phyloP scores from a whole-genome alignment of 2,329 filamentous ascomycete genomes.

The Microsporum audouinii region DNA sequence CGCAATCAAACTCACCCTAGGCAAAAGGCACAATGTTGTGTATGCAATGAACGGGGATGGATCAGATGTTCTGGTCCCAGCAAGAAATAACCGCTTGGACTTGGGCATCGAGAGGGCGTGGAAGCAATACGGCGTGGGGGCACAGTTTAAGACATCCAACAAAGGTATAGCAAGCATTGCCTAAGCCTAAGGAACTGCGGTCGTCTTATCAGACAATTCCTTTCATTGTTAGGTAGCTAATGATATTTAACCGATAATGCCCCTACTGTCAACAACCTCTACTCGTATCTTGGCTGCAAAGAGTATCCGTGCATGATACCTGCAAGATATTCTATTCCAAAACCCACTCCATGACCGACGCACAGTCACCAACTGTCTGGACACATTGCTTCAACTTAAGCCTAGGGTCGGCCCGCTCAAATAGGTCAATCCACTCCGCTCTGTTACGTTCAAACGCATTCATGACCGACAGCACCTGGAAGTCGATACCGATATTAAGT shows the following conservation, averaged over 20 bases:
- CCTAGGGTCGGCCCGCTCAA: neutral
- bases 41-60: neutral
- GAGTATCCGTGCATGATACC: too few relatives aligned
- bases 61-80: neutral
- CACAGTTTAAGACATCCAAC: neutral
- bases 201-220: too few relatives aligned
- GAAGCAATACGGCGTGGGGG: neutral
- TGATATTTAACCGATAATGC: too few relatives aligned
- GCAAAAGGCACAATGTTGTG: neutral
- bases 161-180: neutral
- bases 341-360: neutral
- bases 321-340: too few relatives aligned
- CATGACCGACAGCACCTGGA: neutral
- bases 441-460: neutral
- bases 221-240: too few relatives aligned
- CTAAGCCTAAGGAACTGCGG: neutral
- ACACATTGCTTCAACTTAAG: neutral
- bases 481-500: neutral
- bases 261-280: too few relatives aligned
- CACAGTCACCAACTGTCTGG: neutral
- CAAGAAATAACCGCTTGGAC: neutral
- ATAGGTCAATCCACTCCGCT: neutral
- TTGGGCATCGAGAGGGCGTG: neutral
- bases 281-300: too few relatives aligned
- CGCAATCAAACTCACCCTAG: slow-evolving; percentile 7